These are phyloP conservation scores for Saccharomycopsis sp. DNA, from an alignment of 805 yeast species.

Conservation along the genomic window DNA sequence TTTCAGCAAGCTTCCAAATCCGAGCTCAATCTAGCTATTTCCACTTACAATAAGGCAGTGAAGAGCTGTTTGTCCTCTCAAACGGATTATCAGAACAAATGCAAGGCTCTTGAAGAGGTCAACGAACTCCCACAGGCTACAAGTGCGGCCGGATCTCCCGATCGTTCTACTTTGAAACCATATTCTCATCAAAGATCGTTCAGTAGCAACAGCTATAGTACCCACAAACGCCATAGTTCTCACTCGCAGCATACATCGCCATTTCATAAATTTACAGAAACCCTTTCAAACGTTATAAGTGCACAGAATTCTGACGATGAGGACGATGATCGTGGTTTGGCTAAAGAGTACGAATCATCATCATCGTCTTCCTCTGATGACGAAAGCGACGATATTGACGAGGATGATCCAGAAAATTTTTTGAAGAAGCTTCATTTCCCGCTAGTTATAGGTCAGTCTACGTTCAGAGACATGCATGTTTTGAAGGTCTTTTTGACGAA, in stretches of 20 bases:
- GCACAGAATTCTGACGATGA: conserved; percentile 19
- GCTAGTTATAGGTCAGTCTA: conserved; percentile 12
- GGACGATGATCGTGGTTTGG: not conserved
- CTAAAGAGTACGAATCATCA: not conserved
- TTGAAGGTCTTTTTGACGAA: conserved; percentile 13
- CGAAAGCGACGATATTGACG: not conserved
- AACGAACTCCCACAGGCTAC: not conserved
- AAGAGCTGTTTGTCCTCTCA: conserved; percentile 7
- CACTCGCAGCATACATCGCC: no score
- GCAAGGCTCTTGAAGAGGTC: conserved; percentile 16
- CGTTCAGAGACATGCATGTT: conserved; percentile 5
- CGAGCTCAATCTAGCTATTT: conserved; percentile 5
- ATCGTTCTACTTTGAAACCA: not conserved
- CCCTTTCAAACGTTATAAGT: conserved; percentile 17
- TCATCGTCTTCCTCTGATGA: conserved; percentile 6
- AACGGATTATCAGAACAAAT: conserved; percentile 15
- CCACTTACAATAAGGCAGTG: conserved; percentile 6
- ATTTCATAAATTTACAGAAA: conserved; percentile 6
- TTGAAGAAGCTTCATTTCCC: conserved; percentile 14
- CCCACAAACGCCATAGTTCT: not conserved
- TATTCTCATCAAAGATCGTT: conserved; percentile 6
- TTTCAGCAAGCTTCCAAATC: conserved; percentile 5
- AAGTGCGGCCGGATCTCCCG: not conserved
- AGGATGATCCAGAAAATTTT: conserved; percentile 9
- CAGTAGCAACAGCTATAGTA: not conserved